A percentile compares a stretch with the other conserved stretches of the same genome.
These are phyloP conservation scores for Drechslerella stenobrocha DNA, from an alignment of 2,329 filamentous ascomycete genomes.

Conservation along the genomic window DNA sequence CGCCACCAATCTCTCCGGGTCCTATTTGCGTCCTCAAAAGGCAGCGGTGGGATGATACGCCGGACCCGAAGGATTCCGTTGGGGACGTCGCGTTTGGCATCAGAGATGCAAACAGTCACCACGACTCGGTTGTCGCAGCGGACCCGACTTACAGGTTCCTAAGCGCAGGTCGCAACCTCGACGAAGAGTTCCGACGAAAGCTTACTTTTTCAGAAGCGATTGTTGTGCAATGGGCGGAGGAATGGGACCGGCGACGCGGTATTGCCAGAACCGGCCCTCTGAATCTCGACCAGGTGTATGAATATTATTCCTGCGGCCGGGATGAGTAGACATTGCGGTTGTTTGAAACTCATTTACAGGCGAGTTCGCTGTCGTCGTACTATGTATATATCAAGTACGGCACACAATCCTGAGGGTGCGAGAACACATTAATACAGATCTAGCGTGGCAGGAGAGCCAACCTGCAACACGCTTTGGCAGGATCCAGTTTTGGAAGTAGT, in stretches of 20 bases:
- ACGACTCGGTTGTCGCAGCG: background rate
- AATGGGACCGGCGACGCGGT: conserved; percentile 16
- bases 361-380: background rate
- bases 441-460: too few species aligned
- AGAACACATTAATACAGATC: too few species aligned
- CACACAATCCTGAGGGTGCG: too few species aligned
- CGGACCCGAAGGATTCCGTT: background rate
- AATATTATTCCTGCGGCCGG: too few species aligned
- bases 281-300: background rate
- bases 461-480: too few species aligned
- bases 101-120: background rate
- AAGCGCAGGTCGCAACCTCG: background rate
- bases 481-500: background rate
- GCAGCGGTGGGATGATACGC: background rate
- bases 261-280: background rate
- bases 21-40: background rate
- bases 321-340: too few species aligned
- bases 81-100: background rate
- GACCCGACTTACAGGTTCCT: conserved; percentile 2
- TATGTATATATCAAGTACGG: background rate
- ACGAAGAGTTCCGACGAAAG: conserved; percentile 20
- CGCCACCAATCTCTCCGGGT: background rate
- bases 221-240: conserved; percentile 16
- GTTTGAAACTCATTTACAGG: too few species aligned
- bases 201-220: background rate